Base-by-base conservation (phyloP, 2,329 filamentous ascomycete genomes). In the Ophiostoma sp. region DNA sequence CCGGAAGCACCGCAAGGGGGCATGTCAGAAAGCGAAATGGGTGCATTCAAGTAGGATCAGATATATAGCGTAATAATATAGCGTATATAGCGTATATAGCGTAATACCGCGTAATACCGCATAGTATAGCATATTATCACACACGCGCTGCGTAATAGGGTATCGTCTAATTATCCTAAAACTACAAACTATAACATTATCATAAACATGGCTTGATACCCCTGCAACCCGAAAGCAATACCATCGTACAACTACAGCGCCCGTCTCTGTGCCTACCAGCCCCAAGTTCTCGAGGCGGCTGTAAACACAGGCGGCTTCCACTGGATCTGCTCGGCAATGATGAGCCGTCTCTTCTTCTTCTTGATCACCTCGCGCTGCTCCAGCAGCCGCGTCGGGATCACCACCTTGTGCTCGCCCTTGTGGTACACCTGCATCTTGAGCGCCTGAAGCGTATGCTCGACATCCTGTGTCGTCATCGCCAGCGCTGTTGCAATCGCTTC, bases 281-380 rank as follows among this genome's bases (percentile, higher is more conserved):
- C 96, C 95, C 95, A 98, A 12, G 94, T 98, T 74, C 94, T 85
- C 73, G 87, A 91, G 14, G 90, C 91, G 0, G 94, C 93, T 40
- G 90, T 93, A 76, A 98, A 98, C 0, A 97, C 91, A 0, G 95
- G 95, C 11, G 95, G 94, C 78, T 96, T 98, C 95, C 95, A 99
- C 75, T 93, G 89, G 69, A 99, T 87, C 74, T 86, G 85, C 27
- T 87, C 84, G 0, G 93, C 84, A 70, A 96, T 90, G 72, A 99
- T 93, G 62, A 85, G 80, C 67, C 90, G 84, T 77, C 89, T 89
- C 69, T 89, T 87, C 79, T 96, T 97, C 67, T 86, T 76, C 79
- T 90, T 93, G 72, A 91, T 87, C 79, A 92, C 96, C 73, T 93
- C 90, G 72, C 90, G 85, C 75, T 91, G 87, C 76, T 89, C 85